Base-by-base conservation (phyloP, 2,329 filamentous ascomycete genomes). In the Paraphaeosphaeria sporulosa region DNA sequence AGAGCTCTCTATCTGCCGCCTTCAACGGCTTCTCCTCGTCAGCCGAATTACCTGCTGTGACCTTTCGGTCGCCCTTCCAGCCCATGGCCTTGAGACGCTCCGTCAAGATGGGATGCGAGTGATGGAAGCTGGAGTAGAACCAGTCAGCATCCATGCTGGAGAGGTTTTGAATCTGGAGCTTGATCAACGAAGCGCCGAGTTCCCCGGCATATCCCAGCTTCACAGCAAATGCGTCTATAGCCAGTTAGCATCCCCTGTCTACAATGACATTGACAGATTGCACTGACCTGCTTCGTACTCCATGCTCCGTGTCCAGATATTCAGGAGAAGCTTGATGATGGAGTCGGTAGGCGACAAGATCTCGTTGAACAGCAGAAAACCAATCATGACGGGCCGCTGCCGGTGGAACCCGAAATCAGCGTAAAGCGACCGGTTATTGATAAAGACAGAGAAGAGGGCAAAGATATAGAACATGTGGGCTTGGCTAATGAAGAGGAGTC, bases 121-220 rank as follows among this genome's bases (percentile, higher is more conserved):
- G 97, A 82, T 99, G 94, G 84, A 98, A 99, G 81, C 90, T 96
- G 56, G 95, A 95, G 80, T 96, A 99, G 86, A 97, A 89, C 91
- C 92, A 96, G 81, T 99, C 96, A 30, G 95, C 95, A 72, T 99
- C 95, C 94, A 99, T 98, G 63, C 92, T 96, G 80, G 93, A 96
- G 68, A 99, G 85, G 77, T 99, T 99, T 83, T 98, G 94, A 73
- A 97, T 93, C 81, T 99, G 96, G 55, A 99, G 90, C 84, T 97
- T 97, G 82, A 99, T 93, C 64, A 99, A 87, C 23, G 93, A 95
- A 64, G 88, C 85, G 46, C 94, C 93, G 55, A 99, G 89, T 78
- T 97, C 89, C 48, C 87, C 82, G 55, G 90, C 87, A 81, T 94
- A 97, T 55, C 95, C 95, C 10, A 97, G 89, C 52, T 89, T 85